phyloP scores from a whole-genome alignment of 1,284 basidiomycete genomes.

The Pseudozyma thailandica region DNA sequence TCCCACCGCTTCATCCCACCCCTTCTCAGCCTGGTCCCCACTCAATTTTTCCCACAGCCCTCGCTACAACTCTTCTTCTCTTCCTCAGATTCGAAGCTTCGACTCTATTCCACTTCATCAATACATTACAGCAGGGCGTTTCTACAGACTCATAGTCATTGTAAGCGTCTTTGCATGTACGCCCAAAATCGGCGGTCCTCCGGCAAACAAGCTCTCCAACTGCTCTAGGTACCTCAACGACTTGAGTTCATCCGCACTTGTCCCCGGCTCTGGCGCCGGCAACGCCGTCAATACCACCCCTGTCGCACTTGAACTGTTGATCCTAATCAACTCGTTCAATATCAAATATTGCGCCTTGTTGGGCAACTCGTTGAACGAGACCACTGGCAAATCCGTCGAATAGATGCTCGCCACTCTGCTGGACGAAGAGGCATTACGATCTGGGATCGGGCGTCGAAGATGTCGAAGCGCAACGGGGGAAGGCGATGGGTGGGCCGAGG shows the following conservation, averaged over 20 bases:
- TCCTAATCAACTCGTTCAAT: slow-evolving; percentile 64
- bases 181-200: slow-evolving; percentile 63
- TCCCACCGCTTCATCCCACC: no score
- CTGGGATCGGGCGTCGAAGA: slow-evolving; percentile 4
- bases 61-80: no score
- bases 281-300: slow-evolving; percentile 65
- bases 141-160: slow-evolving; percentile 60
- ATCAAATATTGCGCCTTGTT: slow-evolving; percentile 67
- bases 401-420: slow-evolving; percentile 25
- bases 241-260: slow-evolving; percentile 51
- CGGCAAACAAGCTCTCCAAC: slow-evolving; percentile 62
- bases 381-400: slow-evolving; percentile 33
- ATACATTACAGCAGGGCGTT: not conserved
- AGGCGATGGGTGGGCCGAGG: slow-evolving; percentile 2
- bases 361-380: slow-evolving; percentile 66
- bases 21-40: no score
- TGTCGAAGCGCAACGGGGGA: slow-evolving; percentile 17
- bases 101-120: not conserved
- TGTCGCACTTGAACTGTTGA: slow-evolving; percentile 56
- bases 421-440: slow-evolving; percentile 1
- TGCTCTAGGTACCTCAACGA: slow-evolving; percentile 60
- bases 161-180: slow-evolving; percentile 66
- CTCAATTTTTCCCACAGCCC: no score
- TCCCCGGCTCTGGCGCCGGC: slow-evolving; percentile 65
- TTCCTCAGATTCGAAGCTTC: no score